phyloP scores from a whole-genome alignment of 1,284 basidiomycete genomes.

The Puccinia hordei region DNA sequence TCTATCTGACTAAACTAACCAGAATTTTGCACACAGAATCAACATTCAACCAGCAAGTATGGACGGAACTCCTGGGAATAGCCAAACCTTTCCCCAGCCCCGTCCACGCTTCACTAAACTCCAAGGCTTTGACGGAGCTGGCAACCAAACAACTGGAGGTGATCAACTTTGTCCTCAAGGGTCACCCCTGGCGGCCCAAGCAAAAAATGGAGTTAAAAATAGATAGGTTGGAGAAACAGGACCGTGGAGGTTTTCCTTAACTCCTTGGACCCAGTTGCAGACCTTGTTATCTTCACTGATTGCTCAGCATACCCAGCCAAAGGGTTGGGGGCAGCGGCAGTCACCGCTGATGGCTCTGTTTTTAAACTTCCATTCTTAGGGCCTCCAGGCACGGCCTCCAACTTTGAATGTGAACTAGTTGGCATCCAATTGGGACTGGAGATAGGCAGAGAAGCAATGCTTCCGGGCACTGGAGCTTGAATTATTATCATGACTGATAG shows the following conservation, averaged over 20 bases:
- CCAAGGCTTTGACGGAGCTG: not conserved
- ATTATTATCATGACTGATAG: not conserved
- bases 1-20: not conserved
- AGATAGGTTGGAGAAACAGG: not conserved
- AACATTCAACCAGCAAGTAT: not conserved
- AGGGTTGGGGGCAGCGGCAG: not conserved
- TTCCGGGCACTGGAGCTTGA: not conserved
- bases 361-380: not conserved
- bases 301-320: not conserved
- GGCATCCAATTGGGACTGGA: no score
- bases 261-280: not conserved
- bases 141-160: not conserved
- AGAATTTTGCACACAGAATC: not conserved
- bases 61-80: not conserved
- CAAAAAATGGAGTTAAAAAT: not conserved
- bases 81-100: not conserved
- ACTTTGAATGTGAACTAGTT: no score
- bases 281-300: not conserved
- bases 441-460: no score
- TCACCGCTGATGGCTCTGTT: not conserved
- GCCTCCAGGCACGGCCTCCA: no score
- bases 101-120: not conserved
- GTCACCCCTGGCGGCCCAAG: not conserved
- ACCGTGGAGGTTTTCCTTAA: not conserved
- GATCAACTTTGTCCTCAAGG: not conserved